These are phyloP conservation scores for Polyporus arcularius DNA, from an alignment of 768 basidiomycete species.

Conservation along the genomic window DNA sequence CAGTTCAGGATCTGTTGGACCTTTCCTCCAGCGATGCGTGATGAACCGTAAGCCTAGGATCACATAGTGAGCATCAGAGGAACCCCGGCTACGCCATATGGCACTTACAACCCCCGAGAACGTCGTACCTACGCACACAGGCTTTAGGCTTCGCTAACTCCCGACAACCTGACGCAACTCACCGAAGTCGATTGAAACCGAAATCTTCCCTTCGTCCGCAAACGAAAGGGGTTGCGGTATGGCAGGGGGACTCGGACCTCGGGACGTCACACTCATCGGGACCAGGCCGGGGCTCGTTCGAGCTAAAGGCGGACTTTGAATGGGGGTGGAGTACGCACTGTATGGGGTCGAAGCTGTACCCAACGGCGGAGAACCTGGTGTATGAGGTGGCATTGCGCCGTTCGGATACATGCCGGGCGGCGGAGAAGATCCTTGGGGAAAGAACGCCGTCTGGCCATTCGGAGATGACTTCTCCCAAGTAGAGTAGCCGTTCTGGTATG, in stretches of 20 bases:
- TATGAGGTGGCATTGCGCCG: conserved; percentile 6
- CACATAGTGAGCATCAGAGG: background rate
- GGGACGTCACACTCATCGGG: conserved; percentile 22
- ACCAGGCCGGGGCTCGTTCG: conserved; percentile 30
- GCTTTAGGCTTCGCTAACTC: conserved; percentile 5
- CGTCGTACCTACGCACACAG: conserved; percentile 62
- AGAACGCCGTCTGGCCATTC: conserved; percentile 12
- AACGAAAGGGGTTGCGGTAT: conserved; percentile 17
- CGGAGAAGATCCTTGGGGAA: conserved; percentile 21
- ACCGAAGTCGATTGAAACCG: conserved; percentile 85
- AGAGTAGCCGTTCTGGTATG: conserved; percentile 22
- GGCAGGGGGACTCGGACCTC: conserved; percentile 26
- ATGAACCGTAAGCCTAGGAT: conserved; percentile 79
- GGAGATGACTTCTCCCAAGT: conserved; percentile 19
- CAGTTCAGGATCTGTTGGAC: conserved; percentile 85
- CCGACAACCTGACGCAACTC: conserved; percentile 22
- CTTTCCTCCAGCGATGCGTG: conserved; percentile 75
- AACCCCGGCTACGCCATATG: background rate
- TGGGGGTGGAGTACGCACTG: conserved; percentile 1
- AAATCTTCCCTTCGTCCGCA: conserved; percentile 74
- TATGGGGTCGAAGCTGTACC: conserved; percentile 7
- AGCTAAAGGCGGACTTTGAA: conserved; percentile 23
- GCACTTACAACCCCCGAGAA: conserved; percentile 82
- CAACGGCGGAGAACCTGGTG: conserved; percentile 7
- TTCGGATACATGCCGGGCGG: conserved; percentile 13